phyloP scores from a whole-genome alignment of 2,329 filamentous ascomycete species.

The Ascochyta rabiei region DNA sequence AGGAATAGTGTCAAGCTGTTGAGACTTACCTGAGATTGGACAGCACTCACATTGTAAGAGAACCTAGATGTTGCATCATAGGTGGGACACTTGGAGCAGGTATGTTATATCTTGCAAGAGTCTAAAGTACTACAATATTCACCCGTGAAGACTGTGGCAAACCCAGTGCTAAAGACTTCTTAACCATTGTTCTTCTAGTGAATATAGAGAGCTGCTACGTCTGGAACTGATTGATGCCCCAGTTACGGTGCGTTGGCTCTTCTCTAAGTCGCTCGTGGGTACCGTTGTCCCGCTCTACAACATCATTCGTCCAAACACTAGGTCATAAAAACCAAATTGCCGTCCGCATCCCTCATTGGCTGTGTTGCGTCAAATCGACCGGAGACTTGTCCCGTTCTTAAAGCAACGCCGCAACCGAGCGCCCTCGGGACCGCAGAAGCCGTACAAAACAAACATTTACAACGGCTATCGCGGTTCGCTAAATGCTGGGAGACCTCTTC shows the following conservation, averaged over 20 bases:
- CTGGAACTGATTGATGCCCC: constrained; percentile 2
- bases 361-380: background rate
- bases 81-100: too few species aligned
- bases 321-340: background rate
- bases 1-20: constrained; percentile 9
- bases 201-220: background rate
- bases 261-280: constrained; percentile 2
- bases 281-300: background rate
- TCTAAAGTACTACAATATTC: too few species aligned
- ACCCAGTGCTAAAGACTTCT: too few species aligned
- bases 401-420: background rate
- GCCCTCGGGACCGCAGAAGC: background rate
- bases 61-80: too few species aligned
- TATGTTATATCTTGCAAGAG: too few species aligned
- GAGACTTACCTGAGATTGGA: background rate
- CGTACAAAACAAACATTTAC: background rate
- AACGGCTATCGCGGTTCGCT: constrained; percentile 3
- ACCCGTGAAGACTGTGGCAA: too few species aligned
- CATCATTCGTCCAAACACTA: background rate
- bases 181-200: too few species aligned
- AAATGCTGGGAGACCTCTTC: background rate
- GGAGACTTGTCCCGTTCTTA: background rate
- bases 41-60: background rate
- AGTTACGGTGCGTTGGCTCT: background rate
- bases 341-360: background rate